These are phyloP conservation scores for Aspergillus nanangensis DNA, from an alignment of 495 filamentous ascomycete species.

Conservation along the genomic window DNA sequence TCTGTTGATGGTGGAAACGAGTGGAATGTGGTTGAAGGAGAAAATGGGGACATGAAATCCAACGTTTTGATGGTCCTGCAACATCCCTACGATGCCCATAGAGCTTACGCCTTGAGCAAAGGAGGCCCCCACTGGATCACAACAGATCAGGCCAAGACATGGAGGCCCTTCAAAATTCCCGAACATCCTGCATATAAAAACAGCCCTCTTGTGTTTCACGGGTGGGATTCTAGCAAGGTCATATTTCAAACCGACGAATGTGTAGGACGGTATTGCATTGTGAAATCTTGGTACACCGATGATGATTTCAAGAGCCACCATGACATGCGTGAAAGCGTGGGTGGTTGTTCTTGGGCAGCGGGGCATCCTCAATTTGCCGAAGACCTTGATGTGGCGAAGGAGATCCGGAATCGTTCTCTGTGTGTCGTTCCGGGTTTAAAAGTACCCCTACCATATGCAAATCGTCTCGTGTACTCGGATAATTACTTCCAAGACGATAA, in stretches of 20 bases:
- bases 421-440: conserved; percentile 73
- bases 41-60: conserved; percentile 51
- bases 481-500: conserved; percentile 60
- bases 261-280: conserved; percentile 27
- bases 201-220: conserved; percentile 67
- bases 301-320: conserved; percentile 72
- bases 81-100: conserved; percentile 72
- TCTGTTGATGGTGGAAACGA: conserved; percentile 72
- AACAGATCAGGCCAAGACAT: conserved; percentile 70
- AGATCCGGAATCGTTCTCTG: conserved; percentile 61
- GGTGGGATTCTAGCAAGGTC: conserved; percentile 72
- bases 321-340: conserved; percentile 56
- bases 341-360: conserved; percentile 80
- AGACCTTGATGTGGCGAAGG: conserved; percentile 47
- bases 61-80: conserved; percentile 54
- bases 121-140: conserved; percentile 74
- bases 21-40: conserved; percentile 63
- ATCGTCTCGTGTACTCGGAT: conserved; percentile 74
- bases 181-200: conserved; percentile 39
- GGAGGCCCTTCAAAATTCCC: conserved; percentile 64
- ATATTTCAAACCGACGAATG: conserved; percentile 76
- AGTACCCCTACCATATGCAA: conserved; percentile 54
- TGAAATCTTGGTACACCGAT: conserved; percentile 68
- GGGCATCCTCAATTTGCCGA: conserved; percentile 68
- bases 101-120: conserved; percentile 71